Evolutionary conservation across 78 protist species (phyloP).

Genomic region (Cavenderia fasciculata): DNA sequence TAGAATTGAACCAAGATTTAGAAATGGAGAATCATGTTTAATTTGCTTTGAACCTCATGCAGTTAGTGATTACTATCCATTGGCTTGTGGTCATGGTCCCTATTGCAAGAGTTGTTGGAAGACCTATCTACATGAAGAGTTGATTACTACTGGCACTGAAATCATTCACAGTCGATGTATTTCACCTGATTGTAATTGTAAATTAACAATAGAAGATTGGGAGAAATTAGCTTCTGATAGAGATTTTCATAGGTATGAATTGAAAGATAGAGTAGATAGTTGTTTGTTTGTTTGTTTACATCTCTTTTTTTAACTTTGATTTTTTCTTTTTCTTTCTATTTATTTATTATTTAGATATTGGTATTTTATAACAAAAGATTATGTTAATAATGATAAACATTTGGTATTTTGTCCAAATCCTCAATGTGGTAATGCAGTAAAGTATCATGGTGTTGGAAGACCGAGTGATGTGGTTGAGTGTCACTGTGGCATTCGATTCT

Average conservation of each 20-base stretch:
- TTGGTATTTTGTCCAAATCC: constrained; percentile 81
- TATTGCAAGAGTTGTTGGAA: constrained; percentile 64
- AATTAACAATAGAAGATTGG: constrained; percentile 56
- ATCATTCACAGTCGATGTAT: constrained; percentile 27
- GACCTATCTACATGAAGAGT: constrained; percentile 46
- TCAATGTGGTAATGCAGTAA: constrained; percentile 71
- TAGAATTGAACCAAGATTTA: neutral
- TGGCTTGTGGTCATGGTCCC: constrained; percentile 70
- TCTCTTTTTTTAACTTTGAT: too few relatives aligned
- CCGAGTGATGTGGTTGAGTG: constrained; percentile 80
- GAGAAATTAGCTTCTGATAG: constrained; percentile 24
- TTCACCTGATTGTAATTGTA: constrained; percentile 39
- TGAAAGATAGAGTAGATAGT: neutral
- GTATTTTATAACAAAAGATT: constrained; percentile 76
- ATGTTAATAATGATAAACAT: constrained; percentile 44
- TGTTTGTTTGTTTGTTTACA: too few relatives aligned
- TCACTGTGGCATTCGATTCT: constrained; percentile 76
- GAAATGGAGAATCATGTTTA: constrained; percentile 12
- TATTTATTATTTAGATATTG: too few relatives aligned
- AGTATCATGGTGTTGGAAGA: constrained; percentile 42
- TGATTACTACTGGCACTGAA: constrained; percentile 37
- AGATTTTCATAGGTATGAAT: constrained; percentile 9
- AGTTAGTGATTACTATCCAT: neutral
- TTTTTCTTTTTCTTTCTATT: too few relatives aligned
- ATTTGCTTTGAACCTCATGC: constrained; percentile 46